A percentile compares a stretch with the other conserved stretches of the same genome.
phyloP scores from a whole-genome alignment of 495 filamentous ascomycete genomes.

The Pseudevernia furfuracea region DNA sequence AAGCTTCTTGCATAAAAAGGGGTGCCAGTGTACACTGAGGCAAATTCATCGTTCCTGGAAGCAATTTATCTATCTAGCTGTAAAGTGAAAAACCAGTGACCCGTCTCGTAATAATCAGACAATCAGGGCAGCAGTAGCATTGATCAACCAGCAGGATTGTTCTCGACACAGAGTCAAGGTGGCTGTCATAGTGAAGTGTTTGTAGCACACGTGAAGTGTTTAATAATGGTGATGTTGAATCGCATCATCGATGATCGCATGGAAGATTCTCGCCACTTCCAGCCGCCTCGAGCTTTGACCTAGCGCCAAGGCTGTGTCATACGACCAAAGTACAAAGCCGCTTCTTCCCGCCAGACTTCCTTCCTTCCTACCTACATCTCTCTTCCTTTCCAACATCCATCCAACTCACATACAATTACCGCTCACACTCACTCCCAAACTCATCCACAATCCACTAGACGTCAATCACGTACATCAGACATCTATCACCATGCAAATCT shows the following conservation, averaged over 20 bases:
- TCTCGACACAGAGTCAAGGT: too few relatives aligned
- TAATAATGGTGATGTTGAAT: not conserved
- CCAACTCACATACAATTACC: conserved; percentile 3
- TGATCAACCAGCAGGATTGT: not conserved
- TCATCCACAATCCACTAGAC: conserved; percentile 13
- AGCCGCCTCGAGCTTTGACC: not conserved
- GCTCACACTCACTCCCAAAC: conserved; percentile 18
- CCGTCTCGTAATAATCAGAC: not conserved
- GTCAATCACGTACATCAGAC: conserved; percentile 10
- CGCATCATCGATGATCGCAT: not conserved
- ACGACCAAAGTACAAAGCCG: conserved; percentile 20
- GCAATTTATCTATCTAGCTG: not conserved
- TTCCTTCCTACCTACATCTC: conserved; percentile 20
- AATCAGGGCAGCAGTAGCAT: not conserved
- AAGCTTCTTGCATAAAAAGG: not conserved
- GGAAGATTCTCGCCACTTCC: conserved; percentile 8
- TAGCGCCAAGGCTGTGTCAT: conserved; percentile 20
- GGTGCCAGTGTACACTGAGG: not conserved
- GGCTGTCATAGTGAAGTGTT: too few relatives aligned
- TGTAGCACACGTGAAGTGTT: too few relatives aligned
- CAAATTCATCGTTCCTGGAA: not conserved
- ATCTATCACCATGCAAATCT: conserved; percentile 72
- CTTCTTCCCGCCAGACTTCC: conserved; percentile 19
- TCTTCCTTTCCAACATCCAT: conserved; percentile 17
- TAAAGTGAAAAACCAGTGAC: too few relatives aligned